Conservation (phyloP, 345 rosid genomes). For the Murraya paniculata region DNA sequence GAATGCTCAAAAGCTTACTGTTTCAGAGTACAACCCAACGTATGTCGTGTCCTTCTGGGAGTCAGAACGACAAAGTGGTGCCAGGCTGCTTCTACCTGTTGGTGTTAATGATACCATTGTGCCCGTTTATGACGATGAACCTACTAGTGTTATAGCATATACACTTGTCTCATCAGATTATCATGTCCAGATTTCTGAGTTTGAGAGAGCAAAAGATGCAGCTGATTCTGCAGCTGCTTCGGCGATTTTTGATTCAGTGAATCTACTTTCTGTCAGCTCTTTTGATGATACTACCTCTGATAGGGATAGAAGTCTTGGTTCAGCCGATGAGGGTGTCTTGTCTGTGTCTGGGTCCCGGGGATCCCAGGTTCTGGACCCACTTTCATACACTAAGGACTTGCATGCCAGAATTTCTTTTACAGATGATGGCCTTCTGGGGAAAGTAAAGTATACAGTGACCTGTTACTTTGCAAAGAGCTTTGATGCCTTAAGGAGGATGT, state of each 20-base stretch:
- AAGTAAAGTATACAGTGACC: slow-evolving; percentile 73
- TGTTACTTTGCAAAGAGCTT: slow-evolving; percentile 86
- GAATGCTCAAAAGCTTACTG: slow-evolving; percentile 47
- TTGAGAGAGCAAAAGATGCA: slow-evolving; percentile 55
- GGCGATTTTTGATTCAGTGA: slow-evolving; percentile 55
- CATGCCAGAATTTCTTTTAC: slow-evolving; percentile 76
- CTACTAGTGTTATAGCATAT: slow-evolving; percentile 85
- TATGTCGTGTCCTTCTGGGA: slow-evolving; percentile 63
- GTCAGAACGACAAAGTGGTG: slow-evolving; percentile 68
- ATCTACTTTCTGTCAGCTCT: slow-evolving; percentile 48
- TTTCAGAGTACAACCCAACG: slow-evolving; percentile 59
- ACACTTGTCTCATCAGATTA: slow-evolving; percentile 74
- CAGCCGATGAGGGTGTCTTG: slow-evolving; percentile 53
- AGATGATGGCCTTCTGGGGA: slow-evolving; percentile 70
- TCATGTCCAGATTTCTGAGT: slow-evolving; percentile 57
- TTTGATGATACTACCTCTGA: slow-evolving; percentile 50
- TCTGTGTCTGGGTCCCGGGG: slow-evolving; percentile 32
- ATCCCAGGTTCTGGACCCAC: slow-evolving; percentile 55
- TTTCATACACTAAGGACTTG: slow-evolving; percentile 52
- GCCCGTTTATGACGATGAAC: slow-evolving; percentile 93
- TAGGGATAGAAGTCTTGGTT: slow-evolving; percentile 41
- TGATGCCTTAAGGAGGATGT: slow-evolving; percentile 81
- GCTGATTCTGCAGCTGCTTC: slow-evolving; percentile 39
- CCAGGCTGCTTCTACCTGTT: slow-evolving; percentile 68
- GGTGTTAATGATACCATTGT: slow-evolving; percentile 66